These are phyloP conservation scores for Schwanniomyces sp. DNA, from an alignment of 805 yeast genomes.

Conservation along the genomic window DNA sequence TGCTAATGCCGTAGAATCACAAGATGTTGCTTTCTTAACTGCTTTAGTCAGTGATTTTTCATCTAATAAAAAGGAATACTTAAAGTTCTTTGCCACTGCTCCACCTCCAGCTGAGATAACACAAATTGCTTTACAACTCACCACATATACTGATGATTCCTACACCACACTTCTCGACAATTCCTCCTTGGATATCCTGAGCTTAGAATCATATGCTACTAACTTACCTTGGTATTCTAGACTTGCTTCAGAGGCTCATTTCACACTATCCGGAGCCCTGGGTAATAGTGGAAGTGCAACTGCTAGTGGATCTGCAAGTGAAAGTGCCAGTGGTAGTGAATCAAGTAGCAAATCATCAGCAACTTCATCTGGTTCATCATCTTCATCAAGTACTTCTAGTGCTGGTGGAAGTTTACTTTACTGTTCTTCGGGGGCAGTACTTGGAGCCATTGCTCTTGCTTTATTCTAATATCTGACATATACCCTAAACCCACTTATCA, in stretches of 20 bases:
- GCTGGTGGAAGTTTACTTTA: conserved; percentile 8
- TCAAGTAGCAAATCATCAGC: neutral
- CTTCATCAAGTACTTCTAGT: conserved; percentile 9
- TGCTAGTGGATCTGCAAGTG: conserved; percentile 7
- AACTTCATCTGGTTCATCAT: conserved; percentile 1
- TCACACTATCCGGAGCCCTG: conserved; percentile 1
- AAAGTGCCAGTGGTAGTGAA: neutral
- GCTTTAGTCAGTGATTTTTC: conserved; percentile 36
- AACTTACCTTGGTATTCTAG: conserved; percentile 39
- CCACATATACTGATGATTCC: conserved; percentile 35
- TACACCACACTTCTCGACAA: conserved; percentile 36
- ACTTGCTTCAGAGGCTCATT: conserved; percentile 12
- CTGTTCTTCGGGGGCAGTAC: conserved; percentile 30
- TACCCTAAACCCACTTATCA: neutral
- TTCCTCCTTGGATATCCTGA: conserved; percentile 19
- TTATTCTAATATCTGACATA: conserved; percentile 18
- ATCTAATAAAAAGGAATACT: conserved; percentile 23
- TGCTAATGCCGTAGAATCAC: conserved; percentile 18
- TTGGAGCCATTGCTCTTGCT: conserved; percentile 36
- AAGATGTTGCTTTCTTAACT: conserved; percentile 30
- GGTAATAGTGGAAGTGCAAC: conserved; percentile 2
- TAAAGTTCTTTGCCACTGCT: conserved; percentile 5
- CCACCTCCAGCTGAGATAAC: neutral
- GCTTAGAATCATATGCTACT: conserved; percentile 31
- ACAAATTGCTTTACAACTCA: conserved; percentile 11